Conservation (phyloP, 2,329 filamentous ascomycete species). For the Cytospora chrysosperma region DNA sequence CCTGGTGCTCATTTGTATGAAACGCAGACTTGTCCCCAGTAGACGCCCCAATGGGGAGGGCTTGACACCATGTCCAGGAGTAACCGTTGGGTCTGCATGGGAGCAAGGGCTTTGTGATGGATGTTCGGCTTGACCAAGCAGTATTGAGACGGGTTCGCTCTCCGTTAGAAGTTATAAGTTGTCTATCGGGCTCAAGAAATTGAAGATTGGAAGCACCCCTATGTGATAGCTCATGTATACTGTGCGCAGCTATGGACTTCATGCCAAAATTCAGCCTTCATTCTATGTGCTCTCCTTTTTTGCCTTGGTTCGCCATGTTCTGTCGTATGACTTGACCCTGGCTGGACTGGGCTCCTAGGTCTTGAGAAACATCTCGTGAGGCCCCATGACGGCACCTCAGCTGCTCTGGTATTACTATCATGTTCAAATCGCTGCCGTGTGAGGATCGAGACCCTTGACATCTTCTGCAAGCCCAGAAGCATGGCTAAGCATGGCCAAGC, state of each 20-base stretch:
- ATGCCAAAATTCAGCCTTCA: neutral
- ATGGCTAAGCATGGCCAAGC: no score
- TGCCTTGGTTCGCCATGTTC: no score
- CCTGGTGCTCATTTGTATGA: neutral
- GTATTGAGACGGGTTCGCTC: neutral
- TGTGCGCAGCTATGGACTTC: neutral
- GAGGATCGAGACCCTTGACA: no score
- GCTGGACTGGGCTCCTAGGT: neutral
- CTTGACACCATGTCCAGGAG: neutral
- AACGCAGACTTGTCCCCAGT: conserved; percentile 33
- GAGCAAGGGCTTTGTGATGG: neutral
- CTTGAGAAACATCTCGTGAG: neutral
- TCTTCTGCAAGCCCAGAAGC: no score
- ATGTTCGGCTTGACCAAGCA: neutral
- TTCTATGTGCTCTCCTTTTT: neutral
- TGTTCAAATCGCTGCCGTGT: no score
- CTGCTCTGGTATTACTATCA: no score
- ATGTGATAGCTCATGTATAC: neutral
- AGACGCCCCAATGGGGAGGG: neutral
- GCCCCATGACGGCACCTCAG: neutral
- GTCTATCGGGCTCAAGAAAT: neutral
- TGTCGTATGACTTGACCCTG: no score
- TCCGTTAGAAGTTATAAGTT: neutral
- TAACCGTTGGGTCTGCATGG: neutral
- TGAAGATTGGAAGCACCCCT: no score